These are phyloP conservation scores for Canavalia ensiformis DNA, from an alignment of 306 rosid genomes.

Conservation along the genomic window DNA sequence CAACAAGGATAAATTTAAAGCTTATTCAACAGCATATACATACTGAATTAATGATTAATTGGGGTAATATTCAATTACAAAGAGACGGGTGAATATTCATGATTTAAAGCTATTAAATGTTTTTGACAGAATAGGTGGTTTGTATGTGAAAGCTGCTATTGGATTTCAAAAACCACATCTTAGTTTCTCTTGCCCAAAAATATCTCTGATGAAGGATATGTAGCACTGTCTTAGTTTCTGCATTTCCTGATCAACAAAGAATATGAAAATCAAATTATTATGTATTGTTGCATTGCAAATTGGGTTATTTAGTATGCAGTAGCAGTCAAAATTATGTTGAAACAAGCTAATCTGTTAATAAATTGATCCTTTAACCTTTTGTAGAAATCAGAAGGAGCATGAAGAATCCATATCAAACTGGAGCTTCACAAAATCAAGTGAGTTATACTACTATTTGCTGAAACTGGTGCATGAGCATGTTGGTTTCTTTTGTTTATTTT, in stretches of 20 bases:
- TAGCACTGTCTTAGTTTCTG: conserved; percentile 27
- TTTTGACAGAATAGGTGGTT: conserved; percentile 16
- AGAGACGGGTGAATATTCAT: conserved; percentile 30
- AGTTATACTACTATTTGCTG: conserved; percentile 51
- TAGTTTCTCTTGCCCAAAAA: background rate
- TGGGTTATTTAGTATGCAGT: conserved; percentile 20
- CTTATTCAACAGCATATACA: conserved; percentile 38
- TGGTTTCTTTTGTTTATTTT: conserved; percentile 25
- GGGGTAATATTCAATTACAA: background rate
- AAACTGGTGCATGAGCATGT: conserved; percentile 15
- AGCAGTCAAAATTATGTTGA: conserved; percentile 40
- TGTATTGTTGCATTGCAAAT: conserved; percentile 28
- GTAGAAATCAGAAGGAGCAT: conserved; percentile 80
- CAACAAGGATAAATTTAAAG: conserved; percentile 26
- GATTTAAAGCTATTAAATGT: conserved; percentile 25
- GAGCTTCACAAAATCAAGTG: conserved; percentile 67
- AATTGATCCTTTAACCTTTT: conserved; percentile 43
- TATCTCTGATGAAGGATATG: conserved; percentile 26
- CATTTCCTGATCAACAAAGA: conserved; percentile 33
- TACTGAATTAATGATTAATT: conserved; percentile 15
- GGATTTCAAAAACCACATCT: conserved; percentile 13
- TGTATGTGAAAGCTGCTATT: conserved; percentile 22
- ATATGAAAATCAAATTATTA: conserved; percentile 20
- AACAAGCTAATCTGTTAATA: conserved; percentile 38
- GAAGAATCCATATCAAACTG: conserved; percentile 63